phyloP scores from a whole-genome alignment of 225 moss, liverwort and hornwort genomes.

The Pleurozium schreberi region DNA sequence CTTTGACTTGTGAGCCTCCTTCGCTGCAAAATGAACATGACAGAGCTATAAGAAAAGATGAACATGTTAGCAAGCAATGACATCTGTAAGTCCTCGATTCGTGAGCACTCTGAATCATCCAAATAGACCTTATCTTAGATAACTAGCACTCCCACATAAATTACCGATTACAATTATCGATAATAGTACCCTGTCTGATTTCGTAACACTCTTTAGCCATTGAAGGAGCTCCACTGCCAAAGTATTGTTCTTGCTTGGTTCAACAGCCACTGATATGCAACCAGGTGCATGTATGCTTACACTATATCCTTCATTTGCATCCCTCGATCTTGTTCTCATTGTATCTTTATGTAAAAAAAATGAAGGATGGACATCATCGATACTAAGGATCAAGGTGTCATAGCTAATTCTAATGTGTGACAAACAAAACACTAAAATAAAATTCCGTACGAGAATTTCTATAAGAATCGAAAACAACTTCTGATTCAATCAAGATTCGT shows the following conservation, averaged over 20 bases:
- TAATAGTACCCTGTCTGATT: background rate
- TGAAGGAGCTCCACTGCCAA: background rate
- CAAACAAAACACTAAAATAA: background rate
- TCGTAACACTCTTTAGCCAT: background rate
- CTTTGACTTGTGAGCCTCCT: conserved; percentile 32
- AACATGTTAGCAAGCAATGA: background rate
- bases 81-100: background rate
- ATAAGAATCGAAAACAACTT: background rate
- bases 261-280: background rate
- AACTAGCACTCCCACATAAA: background rate
- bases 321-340: background rate
- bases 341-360: background rate
- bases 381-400: background rate
- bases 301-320: background rate
- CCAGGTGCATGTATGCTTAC: background rate
- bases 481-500: background rate
- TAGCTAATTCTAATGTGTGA: background rate
- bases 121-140: background rate
- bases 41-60: background rate
- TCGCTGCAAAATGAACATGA: conserved; percentile 5
- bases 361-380: background rate
- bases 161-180: background rate
- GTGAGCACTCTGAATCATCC: background rate
- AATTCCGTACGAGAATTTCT: background rate
- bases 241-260: background rate